phyloP scores from a whole-genome alignment of 2,329 filamentous ascomycete genomes.

The Trichophyton schoenleinii region DNA sequence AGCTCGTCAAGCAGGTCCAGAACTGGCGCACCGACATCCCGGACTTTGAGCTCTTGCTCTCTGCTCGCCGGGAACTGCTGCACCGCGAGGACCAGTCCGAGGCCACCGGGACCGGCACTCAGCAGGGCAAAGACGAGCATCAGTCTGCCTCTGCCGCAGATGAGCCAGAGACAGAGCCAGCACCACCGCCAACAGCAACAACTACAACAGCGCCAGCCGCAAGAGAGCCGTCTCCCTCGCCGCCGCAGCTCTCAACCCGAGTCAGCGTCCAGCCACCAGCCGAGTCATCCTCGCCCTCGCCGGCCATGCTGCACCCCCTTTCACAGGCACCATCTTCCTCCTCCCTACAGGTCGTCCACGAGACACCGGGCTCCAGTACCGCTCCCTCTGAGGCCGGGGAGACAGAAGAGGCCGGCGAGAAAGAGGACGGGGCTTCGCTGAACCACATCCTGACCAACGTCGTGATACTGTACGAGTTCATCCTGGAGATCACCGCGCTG shows the following conservation, averaged over 20 bases:
- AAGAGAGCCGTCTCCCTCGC: background rate
- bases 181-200: background rate
- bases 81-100: slow-evolving; percentile 21
- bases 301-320: background rate
- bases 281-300: background rate
- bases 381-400: slow-evolving; percentile 1
- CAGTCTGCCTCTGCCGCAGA: background rate
- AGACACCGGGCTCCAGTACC: background rate
- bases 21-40: slow-evolving; percentile 53
- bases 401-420: slow-evolving; percentile 11
- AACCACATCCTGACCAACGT: slow-evolving; percentile 71
- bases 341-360: slow-evolving; percentile 15
- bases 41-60: slow-evolving; percentile 58
- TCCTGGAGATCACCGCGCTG: slow-evolving; percentile 62
- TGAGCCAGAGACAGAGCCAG: background rate
- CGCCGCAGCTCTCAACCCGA: background rate
- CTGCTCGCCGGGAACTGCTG: slow-evolving; percentile 41
- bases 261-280: background rate
- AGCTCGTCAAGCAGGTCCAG: slow-evolving; percentile 49
- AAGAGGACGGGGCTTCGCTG: slow-evolving; percentile 47
- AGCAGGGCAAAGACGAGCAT: no score
- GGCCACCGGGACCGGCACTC: background rate
- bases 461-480: slow-evolving; percentile 65
- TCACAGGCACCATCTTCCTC: background rate
- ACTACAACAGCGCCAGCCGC: background rate